A percentile compares a stretch with the other conserved stretches of the same genome.
These are phyloP conservation scores for Blastomyces gilchristii DNA, from an alignment of 2,329 filamentous ascomycete species.

Conservation along the genomic window DNA sequence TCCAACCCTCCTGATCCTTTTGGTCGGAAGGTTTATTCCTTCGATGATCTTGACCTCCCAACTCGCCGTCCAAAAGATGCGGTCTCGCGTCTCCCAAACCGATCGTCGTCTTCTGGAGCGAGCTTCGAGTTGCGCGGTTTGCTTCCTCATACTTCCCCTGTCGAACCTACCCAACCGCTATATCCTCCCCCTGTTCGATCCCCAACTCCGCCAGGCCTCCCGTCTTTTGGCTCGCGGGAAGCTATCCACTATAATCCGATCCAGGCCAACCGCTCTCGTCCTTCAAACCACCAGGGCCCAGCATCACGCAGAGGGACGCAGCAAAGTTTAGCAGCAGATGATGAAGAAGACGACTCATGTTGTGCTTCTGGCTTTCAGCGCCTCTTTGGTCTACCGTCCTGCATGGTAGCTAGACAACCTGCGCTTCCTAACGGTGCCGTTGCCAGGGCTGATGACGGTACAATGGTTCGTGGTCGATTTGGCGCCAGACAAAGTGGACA, in stretches of 20 bases:
- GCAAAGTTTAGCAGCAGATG: not conserved
- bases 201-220: conserved; percentile 37
- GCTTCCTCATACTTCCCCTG: conserved; percentile 21
- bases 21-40: conserved; percentile 18
- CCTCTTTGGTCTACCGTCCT: conserved; percentile 23
- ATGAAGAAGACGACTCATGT: conserved; percentile 9
- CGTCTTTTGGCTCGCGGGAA: conserved; percentile 34
- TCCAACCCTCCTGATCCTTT: conserved; percentile 4
- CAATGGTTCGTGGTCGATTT: conserved; percentile 32
- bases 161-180: conserved; percentile 24
- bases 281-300: conserved; percentile 6
- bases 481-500: conserved; percentile 33
- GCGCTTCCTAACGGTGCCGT: conserved; percentile 20
- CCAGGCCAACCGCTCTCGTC: not conserved
- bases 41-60: conserved; percentile 21
- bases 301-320: conserved; percentile 5
- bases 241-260: conserved; percentile 23
- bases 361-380: conserved; percentile 17
- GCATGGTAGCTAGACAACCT: conserved; percentile 10
- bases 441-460: conserved; percentile 33
- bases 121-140: conserved; percentile 18
- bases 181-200: conserved; percentile 30
- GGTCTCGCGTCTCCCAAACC: conserved; percentile 9
- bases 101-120: conserved; percentile 20
- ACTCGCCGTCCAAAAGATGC: conserved; percentile 11